A percentile compares a stretch with the other conserved stretches of the same genome.
These are phyloP conservation scores for Mortierella antarctica DNA, from an alignment of 192 early-diverging fungal species.

Conservation along the genomic window DNA sequence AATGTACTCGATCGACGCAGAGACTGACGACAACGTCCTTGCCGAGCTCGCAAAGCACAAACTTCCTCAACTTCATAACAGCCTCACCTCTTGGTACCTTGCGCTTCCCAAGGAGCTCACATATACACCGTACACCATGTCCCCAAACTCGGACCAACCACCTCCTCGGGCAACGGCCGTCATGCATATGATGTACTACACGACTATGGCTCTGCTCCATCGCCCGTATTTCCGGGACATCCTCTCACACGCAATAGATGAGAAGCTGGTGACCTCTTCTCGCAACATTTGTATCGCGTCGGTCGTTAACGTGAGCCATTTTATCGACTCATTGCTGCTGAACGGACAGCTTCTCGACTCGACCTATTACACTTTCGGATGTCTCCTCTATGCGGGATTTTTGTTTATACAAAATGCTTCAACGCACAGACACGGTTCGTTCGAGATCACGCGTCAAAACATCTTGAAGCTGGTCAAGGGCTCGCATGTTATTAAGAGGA, in stretches of 20 bases:
- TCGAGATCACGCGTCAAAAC: conserved; percentile 20
- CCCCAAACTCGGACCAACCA: conserved; percentile 35
- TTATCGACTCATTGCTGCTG: conserved; percentile 40
- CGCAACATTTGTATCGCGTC: conserved; percentile 45
- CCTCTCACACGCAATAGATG: conserved; percentile 11
- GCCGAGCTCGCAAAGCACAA: conserved; percentile 23
- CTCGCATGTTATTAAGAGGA: conserved; percentile 19
- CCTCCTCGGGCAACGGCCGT: conserved; percentile 21
- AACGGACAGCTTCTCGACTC: conserved; percentile 25
- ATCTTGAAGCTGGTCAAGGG: conserved; percentile 31
- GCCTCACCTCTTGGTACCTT: conserved; percentile 55
- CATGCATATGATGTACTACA: conserved; percentile 64
- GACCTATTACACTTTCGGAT: conserved; percentile 27
- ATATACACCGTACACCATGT: conserved; percentile 53
- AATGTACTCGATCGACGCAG: conserved; percentile 41
- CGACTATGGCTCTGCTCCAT: conserved; percentile 62
- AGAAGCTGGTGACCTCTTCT: conserved; percentile 28
- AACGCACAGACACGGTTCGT: conserved; percentile 11
- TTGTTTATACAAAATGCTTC: conserved; percentile 49
- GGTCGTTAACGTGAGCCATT: conserved; percentile 38
- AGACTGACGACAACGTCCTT: conserved; percentile 16
- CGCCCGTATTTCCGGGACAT: conserved; percentile 55
- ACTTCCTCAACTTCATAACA: conserved; percentile 31
- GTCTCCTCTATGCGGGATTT: conserved; percentile 40
- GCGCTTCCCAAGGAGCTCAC: conserved; percentile 57